These are phyloP conservation scores for Saturnispora dispora DNA, from an alignment of 805 yeast species.

Conservation along the genomic window DNA sequence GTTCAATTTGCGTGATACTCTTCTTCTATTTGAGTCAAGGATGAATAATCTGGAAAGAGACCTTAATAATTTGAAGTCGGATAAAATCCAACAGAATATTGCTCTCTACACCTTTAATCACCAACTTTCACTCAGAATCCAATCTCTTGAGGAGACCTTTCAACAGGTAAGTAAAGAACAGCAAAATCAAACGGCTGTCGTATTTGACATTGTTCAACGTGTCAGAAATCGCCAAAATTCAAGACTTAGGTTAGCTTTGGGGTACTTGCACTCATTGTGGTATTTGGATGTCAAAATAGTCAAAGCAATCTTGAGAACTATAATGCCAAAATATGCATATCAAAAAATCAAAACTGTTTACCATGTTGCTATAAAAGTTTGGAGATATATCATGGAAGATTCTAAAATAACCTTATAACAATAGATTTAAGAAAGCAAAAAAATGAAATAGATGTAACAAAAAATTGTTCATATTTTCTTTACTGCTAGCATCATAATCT, in stretches of 20 bases:
- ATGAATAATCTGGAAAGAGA: slow-evolving; percentile 6
- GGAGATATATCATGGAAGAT: not conserved
- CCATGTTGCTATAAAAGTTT: not conserved
- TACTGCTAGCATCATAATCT: not conserved
- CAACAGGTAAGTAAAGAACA: not conserved
- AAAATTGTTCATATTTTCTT: not conserved
- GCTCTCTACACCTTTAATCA: slow-evolving; percentile 9
- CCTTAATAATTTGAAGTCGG: not conserved
- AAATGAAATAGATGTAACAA: too few species aligned
- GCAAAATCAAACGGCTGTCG: not conserved
- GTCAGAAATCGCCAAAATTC: slow-evolving; percentile 1
- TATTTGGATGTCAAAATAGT: not conserved
- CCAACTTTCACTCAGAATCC: slow-evolving; percentile 8
- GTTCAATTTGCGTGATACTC: slow-evolving; percentile 1
- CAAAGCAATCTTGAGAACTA: not conserved
- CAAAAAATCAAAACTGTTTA: not conserved
- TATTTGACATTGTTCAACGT: not conserved
- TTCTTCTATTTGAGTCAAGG: slow-evolving; percentile 3
- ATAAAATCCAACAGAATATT: slow-evolving; percentile 12
- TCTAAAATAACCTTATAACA: not conserved
- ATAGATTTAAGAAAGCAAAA: not conserved
- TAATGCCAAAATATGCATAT: not conserved
- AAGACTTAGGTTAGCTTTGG: not conserved
- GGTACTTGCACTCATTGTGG: not conserved
- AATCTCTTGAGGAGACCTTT: slow-evolving; percentile 8